Conservation (phyloP, 1,139 yeast genomes). For the Geotrichum fermentans region DNA sequence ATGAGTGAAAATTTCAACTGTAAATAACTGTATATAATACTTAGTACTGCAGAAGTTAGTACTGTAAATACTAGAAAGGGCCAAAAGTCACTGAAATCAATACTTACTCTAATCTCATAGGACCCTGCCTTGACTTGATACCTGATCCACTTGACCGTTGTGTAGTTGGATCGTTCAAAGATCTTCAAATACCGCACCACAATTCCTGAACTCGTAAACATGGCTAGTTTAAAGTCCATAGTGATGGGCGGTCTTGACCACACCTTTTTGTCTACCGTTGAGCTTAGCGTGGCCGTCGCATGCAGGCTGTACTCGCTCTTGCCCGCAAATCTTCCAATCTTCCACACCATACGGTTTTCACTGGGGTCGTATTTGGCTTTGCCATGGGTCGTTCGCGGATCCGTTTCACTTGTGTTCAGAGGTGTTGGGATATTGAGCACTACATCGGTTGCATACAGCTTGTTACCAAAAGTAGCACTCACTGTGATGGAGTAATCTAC, state of each 20-base stretch:
- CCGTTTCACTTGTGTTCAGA: conserved; percentile 49
- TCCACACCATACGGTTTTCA: conserved; percentile 65
- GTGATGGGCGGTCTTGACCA: conserved; percentile 80
- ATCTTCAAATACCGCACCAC: conserved; percentile 70
- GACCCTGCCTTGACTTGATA: conserved; percentile 72
- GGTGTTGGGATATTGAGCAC: conserved; percentile 67
- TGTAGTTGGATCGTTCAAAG: conserved; percentile 58
- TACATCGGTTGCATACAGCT: conserved; percentile 63
- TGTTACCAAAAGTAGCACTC: conserved; percentile 58
- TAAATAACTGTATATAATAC: neutral
- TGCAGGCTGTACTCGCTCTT: conserved; percentile 55
- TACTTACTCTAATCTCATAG: conserved; percentile 56
- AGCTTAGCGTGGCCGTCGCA: conserved; percentile 46
- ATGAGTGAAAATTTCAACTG: neutral
- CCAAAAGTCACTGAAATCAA: no score
- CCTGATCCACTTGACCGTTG: conserved; percentile 83
- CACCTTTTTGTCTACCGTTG: conserved; percentile 34
- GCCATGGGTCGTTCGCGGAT: conserved; percentile 49
- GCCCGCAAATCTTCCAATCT: conserved; percentile 62
- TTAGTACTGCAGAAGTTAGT: neutral
- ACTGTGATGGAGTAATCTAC: conserved; percentile 57
- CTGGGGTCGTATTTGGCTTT: conserved; percentile 65
- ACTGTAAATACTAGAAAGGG: neutral
- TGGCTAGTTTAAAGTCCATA: conserved; percentile 61
- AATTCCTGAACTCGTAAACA: conserved; percentile 77